Conservation (phyloP, 345 rosid species). For the Rubroshorea leprosula region DNA sequence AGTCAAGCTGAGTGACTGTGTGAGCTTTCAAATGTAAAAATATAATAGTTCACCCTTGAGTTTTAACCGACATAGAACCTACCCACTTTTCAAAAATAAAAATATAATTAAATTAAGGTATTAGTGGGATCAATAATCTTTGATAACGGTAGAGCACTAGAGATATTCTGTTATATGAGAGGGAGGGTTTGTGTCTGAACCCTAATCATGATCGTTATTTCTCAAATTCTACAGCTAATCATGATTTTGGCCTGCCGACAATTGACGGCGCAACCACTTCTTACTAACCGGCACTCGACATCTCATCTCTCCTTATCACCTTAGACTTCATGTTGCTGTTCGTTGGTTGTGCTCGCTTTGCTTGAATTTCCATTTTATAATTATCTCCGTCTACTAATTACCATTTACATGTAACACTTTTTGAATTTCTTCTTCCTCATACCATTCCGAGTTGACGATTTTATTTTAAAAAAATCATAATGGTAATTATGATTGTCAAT, state of each 20-base stretch:
- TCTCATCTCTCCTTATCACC: slow-evolving; percentile 34
- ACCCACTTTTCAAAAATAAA: neutral
- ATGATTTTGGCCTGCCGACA: slow-evolving; percentile 57
- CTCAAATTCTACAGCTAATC: slow-evolving; percentile 50
- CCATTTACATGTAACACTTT: neutral
- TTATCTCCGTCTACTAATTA: slow-evolving; percentile 1
- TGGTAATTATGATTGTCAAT: slow-evolving; percentile 8
- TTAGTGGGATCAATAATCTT: neutral
- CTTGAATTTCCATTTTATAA: slow-evolving; percentile 3
- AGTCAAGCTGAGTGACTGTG: too few species aligned
- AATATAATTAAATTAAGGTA: too few species aligned
- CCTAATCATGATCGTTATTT: slow-evolving; percentile 50
- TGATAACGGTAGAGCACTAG: slow-evolving; percentile 28
- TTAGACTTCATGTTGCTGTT: slow-evolving; percentile 17
- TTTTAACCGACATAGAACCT: neutral
- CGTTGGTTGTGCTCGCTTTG: slow-evolving; percentile 12
- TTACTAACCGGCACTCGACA: slow-evolving; percentile 34
- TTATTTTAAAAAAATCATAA: too few species aligned
- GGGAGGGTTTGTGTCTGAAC: slow-evolving; percentile 31
- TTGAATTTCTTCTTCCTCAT: too few species aligned
- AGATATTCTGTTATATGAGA: slow-evolving; percentile 39
- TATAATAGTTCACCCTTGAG: too few species aligned
- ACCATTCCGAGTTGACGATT: too few species aligned
- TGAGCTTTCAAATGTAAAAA: too few species aligned
- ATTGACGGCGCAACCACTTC: slow-evolving; percentile 73